Evolutionary conservation across 495 filamentous ascomycete genomes (phyloP), one percentile per base, ranked within the genome.

Genomic region (Daldinia vernicosa): DNA sequence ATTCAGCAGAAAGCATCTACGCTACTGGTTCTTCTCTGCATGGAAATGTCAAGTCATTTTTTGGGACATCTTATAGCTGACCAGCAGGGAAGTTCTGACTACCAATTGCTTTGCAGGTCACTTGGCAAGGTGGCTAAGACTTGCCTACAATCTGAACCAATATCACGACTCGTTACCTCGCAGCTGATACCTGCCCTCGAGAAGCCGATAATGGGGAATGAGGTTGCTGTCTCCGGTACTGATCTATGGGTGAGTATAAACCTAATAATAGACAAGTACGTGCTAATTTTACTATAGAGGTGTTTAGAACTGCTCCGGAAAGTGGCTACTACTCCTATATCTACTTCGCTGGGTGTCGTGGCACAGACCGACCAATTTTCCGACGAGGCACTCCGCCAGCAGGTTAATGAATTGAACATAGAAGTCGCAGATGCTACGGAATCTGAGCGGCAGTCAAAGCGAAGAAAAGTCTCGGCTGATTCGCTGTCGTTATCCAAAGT

Each of bases 161-260:
- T 77, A 17, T 78, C 77, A 4, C 72, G 71, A 24, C 77, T 82
- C 22, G 62, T 78, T 26, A 52, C 66, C 15, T 82, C 75, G 3
- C 77, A 76, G 14, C 69, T 84, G 6, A 60, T 79, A 12, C 63
- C 70, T 0, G 70, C 62, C 2, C 57, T 77, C 5, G 75, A 77
- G 28, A 71, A 72, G 11, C 55, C 80, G 12, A 67, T 67, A 0
- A 62, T 60, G 3, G 72, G 72, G 6, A 72, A 79, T 9, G 50
- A 71, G 11, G 54, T 63, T 8, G n/a, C 72, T 40, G 63, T 66
- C 3, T 30, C 40, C 2, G 74, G 63, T 3, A 75, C 72, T 11
- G 81, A 83, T 53, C 24, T 82, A 52, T 73, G 72, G 75, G 81
- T 82, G 77, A 53, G 79, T 68, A 66, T 30, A 2, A 27, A 32